Percentiles rank a stretch among this genome's conserved stretches.
Conservation (phyloP, 176 grass and related monocot species). For the Puya raimondii region DNA sequence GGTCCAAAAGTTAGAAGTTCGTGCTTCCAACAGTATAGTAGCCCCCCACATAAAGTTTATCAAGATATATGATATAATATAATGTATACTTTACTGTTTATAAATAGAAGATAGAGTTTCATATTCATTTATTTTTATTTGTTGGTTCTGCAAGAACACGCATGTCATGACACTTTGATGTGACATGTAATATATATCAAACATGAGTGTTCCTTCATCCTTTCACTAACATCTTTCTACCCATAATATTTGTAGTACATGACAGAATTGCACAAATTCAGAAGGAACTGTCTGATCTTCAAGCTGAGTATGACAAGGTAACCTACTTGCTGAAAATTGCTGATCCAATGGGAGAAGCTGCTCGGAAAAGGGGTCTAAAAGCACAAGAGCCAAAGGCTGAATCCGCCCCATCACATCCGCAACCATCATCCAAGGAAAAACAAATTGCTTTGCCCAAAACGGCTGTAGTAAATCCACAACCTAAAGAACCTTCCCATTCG, state of each 20-base stretch:
- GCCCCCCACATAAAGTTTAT: too few species aligned
- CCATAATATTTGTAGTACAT: conserved; percentile 38
- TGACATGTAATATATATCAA: neutral
- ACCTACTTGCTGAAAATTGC: conserved; percentile 89
- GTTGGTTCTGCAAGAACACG: too few species aligned
- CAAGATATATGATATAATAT: too few species aligned
- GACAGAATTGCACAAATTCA: conserved; percentile 57
- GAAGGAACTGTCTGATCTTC: conserved; percentile 69
- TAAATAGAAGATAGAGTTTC: too few species aligned
- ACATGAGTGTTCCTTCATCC: neutral
- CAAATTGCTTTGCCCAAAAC: conserved; percentile 17
- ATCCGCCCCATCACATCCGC: conserved; percentile 15
- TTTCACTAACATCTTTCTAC: neutral
- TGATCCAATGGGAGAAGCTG: conserved; percentile 85
- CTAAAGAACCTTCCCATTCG: conserved; percentile 29
- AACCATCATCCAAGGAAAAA: conserved; percentile 29
- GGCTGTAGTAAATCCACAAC: conserved; percentile 10
- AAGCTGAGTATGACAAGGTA: conserved; percentile 63
- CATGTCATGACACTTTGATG: too few species aligned
- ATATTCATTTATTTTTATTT: too few species aligned
- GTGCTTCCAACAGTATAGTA: too few species aligned
- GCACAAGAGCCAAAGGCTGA: conserved; percentile 23
- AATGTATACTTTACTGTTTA: too few species aligned
- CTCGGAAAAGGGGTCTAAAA: conserved; percentile 57
- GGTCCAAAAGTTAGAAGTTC: too few species aligned